phyloP scores from a whole-genome alignment of 768 basidiomycete genomes.

The Tricholoma bakamatsutake region DNA sequence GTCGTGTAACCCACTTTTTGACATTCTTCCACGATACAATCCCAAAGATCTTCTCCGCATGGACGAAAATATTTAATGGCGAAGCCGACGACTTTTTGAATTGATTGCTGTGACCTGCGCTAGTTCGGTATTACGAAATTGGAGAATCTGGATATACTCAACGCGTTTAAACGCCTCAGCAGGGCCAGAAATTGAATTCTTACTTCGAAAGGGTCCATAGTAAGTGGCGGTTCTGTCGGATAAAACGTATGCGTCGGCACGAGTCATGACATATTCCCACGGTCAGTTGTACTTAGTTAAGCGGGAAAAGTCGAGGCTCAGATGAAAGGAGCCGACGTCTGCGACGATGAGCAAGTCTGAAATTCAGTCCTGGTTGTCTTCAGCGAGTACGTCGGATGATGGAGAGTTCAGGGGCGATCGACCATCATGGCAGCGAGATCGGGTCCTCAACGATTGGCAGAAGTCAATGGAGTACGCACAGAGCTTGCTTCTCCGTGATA shows the following conservation, averaged over 20 bases:
- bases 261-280: conserved; percentile 7
- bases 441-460: conserved; percentile 50
- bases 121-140: conserved; percentile 18
- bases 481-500: conserved; percentile 39
- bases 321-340: conserved; percentile 36
- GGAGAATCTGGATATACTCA: conserved; percentile 18
- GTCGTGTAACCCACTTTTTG: conserved; percentile 54
- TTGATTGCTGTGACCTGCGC: conserved; percentile 75
- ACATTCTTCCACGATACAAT: conserved; percentile 87
- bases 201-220: too few relatives aligned
- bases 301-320: conserved; percentile 38
- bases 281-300: conserved; percentile 15
- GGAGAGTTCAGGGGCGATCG: conserved; percentile 25
- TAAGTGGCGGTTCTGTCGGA: too few relatives aligned
- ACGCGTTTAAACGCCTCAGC: conserved; percentile 63
- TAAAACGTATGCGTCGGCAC: too few relatives aligned
- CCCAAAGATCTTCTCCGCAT: conserved; percentile 92
- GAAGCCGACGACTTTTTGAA: conserved; percentile 81
- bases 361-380: conserved; percentile 61
- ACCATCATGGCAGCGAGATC: conserved; percentile 47
- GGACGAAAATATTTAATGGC: conserved; percentile 79
- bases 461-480: conserved; percentile 50
- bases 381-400: conserved; percentile 28
- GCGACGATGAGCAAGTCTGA: conserved; percentile 42
- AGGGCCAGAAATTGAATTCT: conserved; percentile 67